Conservation (phyloP, 2,329 filamentous ascomycete species). For the Colletotrichum tropicicola region DNA sequence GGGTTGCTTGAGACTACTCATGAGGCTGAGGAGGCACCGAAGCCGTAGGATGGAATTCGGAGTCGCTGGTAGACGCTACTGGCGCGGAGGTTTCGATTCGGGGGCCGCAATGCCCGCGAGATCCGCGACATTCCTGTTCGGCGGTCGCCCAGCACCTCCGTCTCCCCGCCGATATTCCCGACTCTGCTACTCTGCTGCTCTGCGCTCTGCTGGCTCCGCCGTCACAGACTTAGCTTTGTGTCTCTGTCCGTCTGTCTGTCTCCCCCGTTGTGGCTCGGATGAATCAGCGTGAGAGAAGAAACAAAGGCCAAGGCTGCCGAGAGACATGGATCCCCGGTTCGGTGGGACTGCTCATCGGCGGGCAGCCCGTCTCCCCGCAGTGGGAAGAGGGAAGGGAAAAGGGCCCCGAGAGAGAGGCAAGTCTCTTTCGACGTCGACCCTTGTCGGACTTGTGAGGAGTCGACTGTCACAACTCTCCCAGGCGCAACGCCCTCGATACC, state of each 20-base stretch:
- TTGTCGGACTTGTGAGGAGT: not conserved
- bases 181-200: too few relatives aligned
- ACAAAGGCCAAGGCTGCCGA: not conserved
- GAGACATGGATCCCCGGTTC: not conserved
- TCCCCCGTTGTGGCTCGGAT: too few relatives aligned
- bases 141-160: too few relatives aligned
- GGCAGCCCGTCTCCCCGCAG: not conserved
- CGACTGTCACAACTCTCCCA: not conserved
- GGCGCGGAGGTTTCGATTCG: too few relatives aligned
- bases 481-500: not conserved
- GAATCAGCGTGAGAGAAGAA: not conserved
- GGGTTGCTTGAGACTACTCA: not conserved
- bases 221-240: too few relatives aligned
- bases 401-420: not conserved
- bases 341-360: not conserved
- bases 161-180: too few relatives aligned
- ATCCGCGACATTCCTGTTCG: too few relatives aligned
- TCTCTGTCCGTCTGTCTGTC: not conserved
- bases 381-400: conserved; percentile 3
- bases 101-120: too few relatives aligned
- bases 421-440: conserved; percentile 19
- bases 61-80: too few relatives aligned
- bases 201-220: not conserved
- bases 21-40: too few relatives aligned
- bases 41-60: not conserved